Evolutionary conservation across 2,329 filamentous ascomycete genomes (phyloP), one percentile per base, ranked within the genome.

Genomic region (Truncatella angustata): DNA sequence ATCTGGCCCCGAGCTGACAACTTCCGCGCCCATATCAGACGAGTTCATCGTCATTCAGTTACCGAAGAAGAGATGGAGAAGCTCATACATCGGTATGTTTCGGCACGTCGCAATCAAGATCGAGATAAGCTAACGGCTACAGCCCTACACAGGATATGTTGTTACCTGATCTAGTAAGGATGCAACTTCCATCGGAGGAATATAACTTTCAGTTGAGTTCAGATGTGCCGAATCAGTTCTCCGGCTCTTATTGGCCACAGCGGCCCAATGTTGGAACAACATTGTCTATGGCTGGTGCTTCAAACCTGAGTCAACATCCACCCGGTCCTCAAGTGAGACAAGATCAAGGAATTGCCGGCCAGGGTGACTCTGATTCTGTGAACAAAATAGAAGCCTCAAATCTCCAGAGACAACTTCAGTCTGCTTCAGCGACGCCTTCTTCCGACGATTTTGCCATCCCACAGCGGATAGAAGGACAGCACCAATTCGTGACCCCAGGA

Each of bases 1-100:
- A 72, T 78, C 32, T 96, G 90, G 90, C 87, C 88, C 1, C 82
- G 92, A 20, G 75, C 86, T 47, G 92, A 97, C 68, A 97, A 97
- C 63, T 96, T 96, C 67, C 86, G 86, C 55, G 84, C 87, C 32
- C 92, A 97, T 64, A 77, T 96, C 42, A 75, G 73, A 46, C 81
- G 86, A 10, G 83, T 90, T 61, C 91, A 96, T 65, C 55, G 57
- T 0, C 65, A 67, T 3, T 24, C 63, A 1, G 64, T 76, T 3
- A 54, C 65, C 3, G 73, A 75, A 2, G 68, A 70, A 16, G 70
- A 75, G 28, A 55, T 80, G 4, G 63, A 66, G 18, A 36, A 58
- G 11, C 80, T 59, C 46, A 46, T 62, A 14, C 55, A 62, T 49
- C 60, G 56, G 70, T 72, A 55, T 53, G 59, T 55, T 16, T 16